These are phyloP conservation scores for Ensete glaucum DNA, from an alignment of 176 grass and related monocot genomes.

Conservation along the genomic window DNA sequence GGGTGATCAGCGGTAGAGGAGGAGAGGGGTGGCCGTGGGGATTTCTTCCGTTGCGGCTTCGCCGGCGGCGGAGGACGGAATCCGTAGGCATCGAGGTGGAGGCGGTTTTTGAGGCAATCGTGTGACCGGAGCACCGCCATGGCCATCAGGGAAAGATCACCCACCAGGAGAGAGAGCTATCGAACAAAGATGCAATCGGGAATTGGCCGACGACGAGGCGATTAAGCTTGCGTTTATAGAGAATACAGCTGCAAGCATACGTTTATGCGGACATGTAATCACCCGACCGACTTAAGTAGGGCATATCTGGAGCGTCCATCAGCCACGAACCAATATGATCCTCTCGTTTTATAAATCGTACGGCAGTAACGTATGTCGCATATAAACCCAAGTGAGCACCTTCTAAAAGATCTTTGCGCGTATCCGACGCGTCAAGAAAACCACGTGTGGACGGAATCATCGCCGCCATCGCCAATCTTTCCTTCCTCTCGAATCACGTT, in stretches of 20 bases:
- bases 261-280: not conserved
- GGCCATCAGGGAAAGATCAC: not conserved
- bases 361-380: not conserved
- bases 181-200: too few relatives aligned
- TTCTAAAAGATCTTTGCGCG: not conserved
- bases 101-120: conserved; percentile 2
- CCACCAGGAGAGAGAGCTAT: not conserved
- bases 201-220: too few relatives aligned
- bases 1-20: not conserved
- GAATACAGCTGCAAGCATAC: not conserved
- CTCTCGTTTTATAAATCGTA: not conserved
- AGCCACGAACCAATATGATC: not conserved
- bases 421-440: not conserved
- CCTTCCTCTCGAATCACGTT: not conserved
- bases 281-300: not conserved
- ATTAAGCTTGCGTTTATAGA: not conserved
- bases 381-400: not conserved
- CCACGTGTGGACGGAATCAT: not conserved
- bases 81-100: not conserved
- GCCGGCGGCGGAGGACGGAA: not conserved
- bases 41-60: not conserved
- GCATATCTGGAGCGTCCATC: not conserved
- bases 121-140: conserved; percentile 3
- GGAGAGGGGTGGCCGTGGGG: not conserved
- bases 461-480: not conserved